Conservation (phyloP, 345 rosid species). For the Citrus cavaleriei region DNA sequence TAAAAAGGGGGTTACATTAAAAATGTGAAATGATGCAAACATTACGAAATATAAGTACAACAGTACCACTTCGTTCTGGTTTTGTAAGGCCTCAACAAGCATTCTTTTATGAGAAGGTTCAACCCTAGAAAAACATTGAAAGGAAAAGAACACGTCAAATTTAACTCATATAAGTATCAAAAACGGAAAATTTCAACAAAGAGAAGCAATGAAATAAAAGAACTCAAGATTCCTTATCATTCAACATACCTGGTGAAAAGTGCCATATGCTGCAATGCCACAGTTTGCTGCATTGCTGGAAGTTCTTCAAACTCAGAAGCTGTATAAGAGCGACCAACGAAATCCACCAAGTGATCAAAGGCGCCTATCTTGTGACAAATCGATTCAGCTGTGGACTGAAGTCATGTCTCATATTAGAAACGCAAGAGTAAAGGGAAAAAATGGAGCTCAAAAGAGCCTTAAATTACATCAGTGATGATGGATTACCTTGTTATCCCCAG, state of each 20-base stretch:
- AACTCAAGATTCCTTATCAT: background rate
- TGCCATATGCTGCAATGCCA: conserved; percentile 87
- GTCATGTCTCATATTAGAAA: conserved; percentile 25
- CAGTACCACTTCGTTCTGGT: conserved; percentile 97
- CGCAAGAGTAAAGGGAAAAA: conserved; percentile 7
- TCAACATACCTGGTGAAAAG: conserved; percentile 71
- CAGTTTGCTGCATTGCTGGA: conserved; percentile 79
- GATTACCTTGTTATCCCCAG: conserved; percentile 97
- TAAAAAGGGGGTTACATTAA: background rate
- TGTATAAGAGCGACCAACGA: conserved; percentile 77
- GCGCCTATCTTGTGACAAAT: conserved; percentile 95
- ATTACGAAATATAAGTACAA: conserved; percentile 5
- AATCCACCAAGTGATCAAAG: conserved; percentile 83
- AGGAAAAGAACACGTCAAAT: conserved; percentile 7
- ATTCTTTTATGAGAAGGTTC: conserved; percentile 97
- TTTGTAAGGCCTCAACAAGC: conserved; percentile 96
- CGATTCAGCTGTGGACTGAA: conserved; percentile 97
- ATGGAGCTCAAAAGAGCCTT: conserved; percentile 2
- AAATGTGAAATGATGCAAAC: conserved; percentile 1
- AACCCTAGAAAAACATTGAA: conserved; percentile 52
- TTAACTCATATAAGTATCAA: conserved; percentile 5
- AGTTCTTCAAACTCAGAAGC: conserved; percentile 97
- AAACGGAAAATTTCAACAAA: conserved; percentile 1
- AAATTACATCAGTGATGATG: conserved; percentile 1
- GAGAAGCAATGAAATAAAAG: background rate